Evolutionary conservation across 805 yeast genomes (phyloP).

Genomic region (Ogataea saltuana): DNA sequence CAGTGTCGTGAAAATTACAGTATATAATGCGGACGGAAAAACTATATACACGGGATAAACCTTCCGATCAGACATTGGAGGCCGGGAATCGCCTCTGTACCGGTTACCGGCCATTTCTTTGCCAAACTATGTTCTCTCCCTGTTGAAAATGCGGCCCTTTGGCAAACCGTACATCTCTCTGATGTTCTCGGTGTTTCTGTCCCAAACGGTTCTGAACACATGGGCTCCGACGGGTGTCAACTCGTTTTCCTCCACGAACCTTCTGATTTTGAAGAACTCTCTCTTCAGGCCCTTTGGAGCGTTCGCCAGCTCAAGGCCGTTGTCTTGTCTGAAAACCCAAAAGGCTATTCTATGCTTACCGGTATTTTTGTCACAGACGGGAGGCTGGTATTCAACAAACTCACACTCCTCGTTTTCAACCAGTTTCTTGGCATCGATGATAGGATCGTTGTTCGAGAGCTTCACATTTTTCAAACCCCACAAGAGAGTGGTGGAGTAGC

Average conservation of each 20-base stretch:
- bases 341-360: conserved; percentile 80
- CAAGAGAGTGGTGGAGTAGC: conserved; percentile 68
- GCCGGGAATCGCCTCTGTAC: too few relatives aligned
- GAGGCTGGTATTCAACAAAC: conserved; percentile 68
- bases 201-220: conserved; percentile 85
- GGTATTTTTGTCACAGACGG: conserved; percentile 86
- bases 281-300: conserved; percentile 33
- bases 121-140: conserved; percentile 44
- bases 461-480: conserved; percentile 76
- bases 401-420: conserved; percentile 40
- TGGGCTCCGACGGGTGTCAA: conserved; percentile 89
- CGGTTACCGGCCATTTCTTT: not conserved
- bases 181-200: conserved; percentile 65
- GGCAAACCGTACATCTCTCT: conserved; percentile 75
- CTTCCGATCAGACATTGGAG: too few relatives aligned
- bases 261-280: conserved; percentile 69
- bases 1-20: too few relatives aligned
- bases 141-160: conserved; percentile 71
- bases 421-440: conserved; percentile 48
- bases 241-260: conserved; percentile 53
- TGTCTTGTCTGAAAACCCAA: conserved; percentile 84
- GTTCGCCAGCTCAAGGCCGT: conserved; percentile 27
- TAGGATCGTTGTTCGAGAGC: conserved; percentile 56
- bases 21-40: too few relatives aligned
- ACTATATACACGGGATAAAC: too few relatives aligned